Evolutionary conservation across 306 rosid species (phyloP).

Genomic region (Fagus crenata): DNA sequence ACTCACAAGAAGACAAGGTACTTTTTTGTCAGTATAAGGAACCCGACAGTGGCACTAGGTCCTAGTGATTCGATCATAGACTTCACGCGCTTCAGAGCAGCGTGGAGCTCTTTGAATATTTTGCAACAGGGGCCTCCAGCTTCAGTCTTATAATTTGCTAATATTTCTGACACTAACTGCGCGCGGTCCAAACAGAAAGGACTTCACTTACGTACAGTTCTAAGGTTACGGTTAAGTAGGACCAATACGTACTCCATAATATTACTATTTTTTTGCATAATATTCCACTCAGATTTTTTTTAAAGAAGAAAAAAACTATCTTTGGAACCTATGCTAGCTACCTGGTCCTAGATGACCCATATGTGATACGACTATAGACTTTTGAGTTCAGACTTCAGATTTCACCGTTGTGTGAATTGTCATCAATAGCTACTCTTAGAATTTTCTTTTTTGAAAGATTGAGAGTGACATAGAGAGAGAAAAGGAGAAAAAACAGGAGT

Average conservation of each 20-base stretch:
- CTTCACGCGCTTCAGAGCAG: slow-evolving; percentile 44
- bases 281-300: no score
- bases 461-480: no score
- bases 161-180: background rate
- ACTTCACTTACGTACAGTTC: background rate
- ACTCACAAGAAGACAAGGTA: slow-evolving; percentile 30
- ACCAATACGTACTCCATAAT: background rate
- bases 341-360: no score
- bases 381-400: no score
- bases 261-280: no score
- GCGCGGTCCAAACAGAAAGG: background rate
- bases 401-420: no score
- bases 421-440: no score
- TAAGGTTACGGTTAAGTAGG: background rate
- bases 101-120: slow-evolving; percentile 44
- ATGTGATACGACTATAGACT: no score
- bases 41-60: slow-evolving; percentile 33
- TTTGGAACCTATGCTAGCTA: no score
- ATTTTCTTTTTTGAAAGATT: no score
- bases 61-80: slow-evolving; percentile 31
- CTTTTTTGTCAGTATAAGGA: slow-evolving; percentile 51
- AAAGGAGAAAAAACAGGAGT: no score
- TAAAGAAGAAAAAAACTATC: no score
- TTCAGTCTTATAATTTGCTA: background rate
- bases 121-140: background rate